These are phyloP conservation scores for Primulina eburnea DNA, from an alignment of 257 asterid species.

Conservation along the genomic window DNA sequence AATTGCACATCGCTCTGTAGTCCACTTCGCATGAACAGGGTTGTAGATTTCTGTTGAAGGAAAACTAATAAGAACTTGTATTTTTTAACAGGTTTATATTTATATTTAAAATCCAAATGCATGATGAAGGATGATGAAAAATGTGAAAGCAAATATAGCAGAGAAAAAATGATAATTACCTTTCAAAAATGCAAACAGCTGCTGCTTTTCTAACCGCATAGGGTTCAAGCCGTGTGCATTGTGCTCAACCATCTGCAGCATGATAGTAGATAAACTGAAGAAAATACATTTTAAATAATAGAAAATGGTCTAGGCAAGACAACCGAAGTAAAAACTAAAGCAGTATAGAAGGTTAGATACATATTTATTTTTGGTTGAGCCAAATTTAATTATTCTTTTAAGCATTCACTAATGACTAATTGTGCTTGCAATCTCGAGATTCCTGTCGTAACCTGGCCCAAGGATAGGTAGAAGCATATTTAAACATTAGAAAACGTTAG, in stretches of 20 bases:
- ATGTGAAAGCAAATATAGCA: conserved; percentile 1
- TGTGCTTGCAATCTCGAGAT: not conserved
- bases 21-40: conserved; percentile 83
- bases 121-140: conserved; percentile 8
- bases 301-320: not conserved
- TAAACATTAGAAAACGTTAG: not conserved
- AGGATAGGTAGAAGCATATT: not conserved
- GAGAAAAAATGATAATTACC: conserved; percentile 42
- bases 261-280: conserved; percentile 26
- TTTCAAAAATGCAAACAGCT: conserved; percentile 56
- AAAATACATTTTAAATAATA: conserved; percentile 16
- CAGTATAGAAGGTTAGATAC: not conserved
- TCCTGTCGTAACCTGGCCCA: not conserved
- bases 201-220: conserved; percentile 59
- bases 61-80: conserved; percentile 22
- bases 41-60: conserved; percentile 58
- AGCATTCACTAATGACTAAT: conserved; percentile 7
- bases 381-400: not conserved
- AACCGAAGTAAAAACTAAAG: conserved; percentile 13
- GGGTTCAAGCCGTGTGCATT: conserved; percentile 39
- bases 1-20: conserved; percentile 91
- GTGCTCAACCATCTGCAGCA: conserved; percentile 66
- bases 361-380: not conserved
- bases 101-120: conserved; percentile 3
- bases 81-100: not conserved